phyloP scores from a whole-genome alignment of 805 yeast species.

The Candida maesae region DNA sequence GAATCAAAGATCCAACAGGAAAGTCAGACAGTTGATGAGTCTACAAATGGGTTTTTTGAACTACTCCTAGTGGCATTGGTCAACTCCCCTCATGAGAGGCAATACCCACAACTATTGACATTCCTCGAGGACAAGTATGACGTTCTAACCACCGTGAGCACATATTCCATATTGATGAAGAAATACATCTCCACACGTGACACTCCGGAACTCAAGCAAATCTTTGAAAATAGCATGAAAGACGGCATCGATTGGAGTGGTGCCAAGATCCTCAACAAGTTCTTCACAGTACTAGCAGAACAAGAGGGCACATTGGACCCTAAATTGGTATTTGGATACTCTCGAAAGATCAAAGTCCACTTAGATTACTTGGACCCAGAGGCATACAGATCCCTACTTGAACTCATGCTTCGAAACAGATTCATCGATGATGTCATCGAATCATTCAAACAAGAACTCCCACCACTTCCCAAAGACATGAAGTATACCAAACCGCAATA shows the following conservation, averaged over 20 bases:
- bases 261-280: slow-evolving; percentile 22
- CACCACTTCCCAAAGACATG: slow-evolving; percentile 19
- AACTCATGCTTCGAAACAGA: slow-evolving; percentile 32
- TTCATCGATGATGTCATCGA: slow-evolving; percentile 38
- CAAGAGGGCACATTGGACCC: slow-evolving; percentile 20
- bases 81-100: slow-evolving; percentile 3
- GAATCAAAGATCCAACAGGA: neutral
- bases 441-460: slow-evolving; percentile 41
- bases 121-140: slow-evolving; percentile 2
- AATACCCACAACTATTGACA: slow-evolving; percentile 5
- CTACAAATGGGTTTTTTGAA: slow-evolving; percentile 1
- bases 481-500: slow-evolving; percentile 24
- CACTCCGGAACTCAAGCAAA: slow-evolving; percentile 14
- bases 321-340: slow-evolving; percentile 30
- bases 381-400: slow-evolving; percentile 37
- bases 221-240: slow-evolving; percentile 34
- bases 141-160: slow-evolving; percentile 5
- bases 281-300: slow-evolving; percentile 28
- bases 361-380: slow-evolving; percentile 35
- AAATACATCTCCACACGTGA: slow-evolving; percentile 9
- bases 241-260: slow-evolving; percentile 43
- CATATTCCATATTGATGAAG: slow-evolving; percentile 13
- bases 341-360: slow-evolving; percentile 40
- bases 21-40: neutral
- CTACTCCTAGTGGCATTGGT: slow-evolving; percentile 2